A percentile compares a stretch with the other conserved stretches of the same genome.
Evolutionary conservation across 768 basidiomycete species (phyloP).

Genomic region (Rhizopogon vesiculosus): DNA sequence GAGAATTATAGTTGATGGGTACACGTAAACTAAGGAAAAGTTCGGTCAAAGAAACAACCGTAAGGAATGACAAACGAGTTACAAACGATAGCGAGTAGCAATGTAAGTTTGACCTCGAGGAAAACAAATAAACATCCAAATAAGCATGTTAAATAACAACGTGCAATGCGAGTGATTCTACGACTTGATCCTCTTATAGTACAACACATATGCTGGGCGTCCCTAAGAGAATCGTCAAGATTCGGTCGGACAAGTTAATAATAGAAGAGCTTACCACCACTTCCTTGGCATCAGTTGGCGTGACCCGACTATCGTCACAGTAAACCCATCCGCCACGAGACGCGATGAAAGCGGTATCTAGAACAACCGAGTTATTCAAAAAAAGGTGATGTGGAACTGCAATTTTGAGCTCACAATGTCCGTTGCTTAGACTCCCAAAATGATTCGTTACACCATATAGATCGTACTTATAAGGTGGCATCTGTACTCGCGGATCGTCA

Average conservation of each 20-base stretch:
- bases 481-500: slow-evolving; percentile 75
- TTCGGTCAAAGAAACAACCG: neutral
- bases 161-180: slow-evolving; percentile 9
- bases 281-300: slow-evolving; percentile 66
- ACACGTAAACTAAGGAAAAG: neutral
- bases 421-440: slow-evolving; percentile 88
- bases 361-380: neutral
- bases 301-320: slow-evolving; percentile 90
- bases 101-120: neutral
- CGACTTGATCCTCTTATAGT: slow-evolving; percentile 59
- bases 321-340: slow-evolving; percentile 87
- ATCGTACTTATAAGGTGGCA: slow-evolving; percentile 91
- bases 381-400: neutral
- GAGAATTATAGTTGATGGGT: neutral
- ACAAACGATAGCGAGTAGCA: neutral
- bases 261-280: slow-evolving; percentile 60
- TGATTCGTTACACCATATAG: slow-evolving; percentile 96
- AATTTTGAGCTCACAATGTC: slow-evolving; percentile 71
- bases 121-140: neutral
- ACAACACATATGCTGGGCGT: slow-evolving; percentile 72
- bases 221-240: slow-evolving; percentile 42
- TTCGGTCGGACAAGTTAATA: neutral
- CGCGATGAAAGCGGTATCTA: slow-evolving; percentile 91
- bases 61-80: neutral
- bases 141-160: slow-evolving; percentile 1